phyloP scores from a whole-genome alignment of 2,329 filamentous ascomycete genomes.

The Colletotrichum nymphaeae region DNA sequence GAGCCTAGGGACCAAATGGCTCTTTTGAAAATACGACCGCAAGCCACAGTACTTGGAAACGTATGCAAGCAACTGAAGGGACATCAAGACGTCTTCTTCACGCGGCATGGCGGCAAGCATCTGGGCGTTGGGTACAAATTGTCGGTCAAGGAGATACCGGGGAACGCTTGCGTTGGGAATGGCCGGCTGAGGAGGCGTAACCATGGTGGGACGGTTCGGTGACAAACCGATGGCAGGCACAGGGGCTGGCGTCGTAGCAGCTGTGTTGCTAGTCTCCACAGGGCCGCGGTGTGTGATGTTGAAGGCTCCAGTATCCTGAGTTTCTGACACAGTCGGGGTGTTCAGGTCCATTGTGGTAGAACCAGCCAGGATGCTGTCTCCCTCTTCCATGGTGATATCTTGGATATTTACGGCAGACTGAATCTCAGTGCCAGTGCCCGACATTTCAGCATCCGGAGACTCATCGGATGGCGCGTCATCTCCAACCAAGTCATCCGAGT shows the following conservation, averaged over 20 bases:
- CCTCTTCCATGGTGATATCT: conserved; percentile 83
- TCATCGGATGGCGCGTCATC: conserved; percentile 87
- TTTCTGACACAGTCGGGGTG: conserved; percentile 83
- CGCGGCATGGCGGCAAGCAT: conserved; percentile 92
- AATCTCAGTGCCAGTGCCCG: conserved; percentile 79
- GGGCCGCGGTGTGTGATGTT: conserved; percentile 90
- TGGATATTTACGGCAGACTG: conserved; percentile 87
- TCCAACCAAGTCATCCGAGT: conserved; percentile 86
- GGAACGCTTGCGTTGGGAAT: conserved; percentile 79
- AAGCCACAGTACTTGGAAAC: conserved; percentile 99
- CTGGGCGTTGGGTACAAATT: conserved; percentile 74
- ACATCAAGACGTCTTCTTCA: conserved; percentile 98
- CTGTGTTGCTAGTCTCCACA: conserved; percentile 86
- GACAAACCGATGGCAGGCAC: conserved; percentile 79
- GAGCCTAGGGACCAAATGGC: conserved; percentile 90
- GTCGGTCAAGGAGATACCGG: conserved; percentile 82
- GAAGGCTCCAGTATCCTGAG: conserved; percentile 90
- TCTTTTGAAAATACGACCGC: conserved; percentile 93
- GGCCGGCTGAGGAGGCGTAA: conserved; percentile 79
- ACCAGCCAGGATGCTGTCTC: conserved; percentile 81
- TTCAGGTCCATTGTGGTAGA: conserved; percentile 76
- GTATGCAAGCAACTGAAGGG: conserved; percentile 93
- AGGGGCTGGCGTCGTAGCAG: conserved; percentile 73
- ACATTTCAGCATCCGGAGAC: conserved; percentile 80
- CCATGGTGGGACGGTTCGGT: conserved; percentile 76